A percentile compares a stretch with the other conserved stretches of the same genome.
These are phyloP conservation scores for Phlyctochytrium arcticum DNA, from an alignment of 192 early-diverging fungal species.

Conservation along the genomic window DNA sequence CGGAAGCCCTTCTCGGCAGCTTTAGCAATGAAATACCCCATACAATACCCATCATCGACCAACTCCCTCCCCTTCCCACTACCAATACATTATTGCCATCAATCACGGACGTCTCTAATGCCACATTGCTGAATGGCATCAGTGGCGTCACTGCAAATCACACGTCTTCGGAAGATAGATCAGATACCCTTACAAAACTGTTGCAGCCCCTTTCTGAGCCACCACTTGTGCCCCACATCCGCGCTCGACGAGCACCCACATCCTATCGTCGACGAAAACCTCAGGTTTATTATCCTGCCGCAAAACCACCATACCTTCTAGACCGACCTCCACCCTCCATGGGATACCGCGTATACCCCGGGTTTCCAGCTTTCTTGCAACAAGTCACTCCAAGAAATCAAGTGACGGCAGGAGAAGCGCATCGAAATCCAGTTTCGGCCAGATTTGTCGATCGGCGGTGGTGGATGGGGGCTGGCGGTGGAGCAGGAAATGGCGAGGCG, in stretches of 20 bases:
- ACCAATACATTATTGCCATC: too few species aligned
- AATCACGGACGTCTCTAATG: background rate
- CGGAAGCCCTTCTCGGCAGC: background rate
- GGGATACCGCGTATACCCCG: background rate
- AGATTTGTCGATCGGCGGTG: slow-evolving; percentile 11
- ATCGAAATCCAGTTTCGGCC: slow-evolving; percentile 13
- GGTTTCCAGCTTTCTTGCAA: slow-evolving; percentile 18
- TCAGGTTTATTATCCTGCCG: slow-evolving; percentile 8
- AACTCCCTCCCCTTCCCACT: background rate
- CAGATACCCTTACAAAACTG: slow-evolving; percentile 1
- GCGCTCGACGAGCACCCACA: slow-evolving; percentile 14
- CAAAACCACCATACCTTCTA: slow-evolving; percentile 14
- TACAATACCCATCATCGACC: background rate
- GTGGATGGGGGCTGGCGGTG: slow-evolving; percentile 6
- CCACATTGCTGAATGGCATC: background rate
- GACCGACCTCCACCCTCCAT: slow-evolving; percentile 1
- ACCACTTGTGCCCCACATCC: slow-evolving; percentile 16
- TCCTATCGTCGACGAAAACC: slow-evolving; percentile 13
- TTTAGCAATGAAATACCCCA: background rate
- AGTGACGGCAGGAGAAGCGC: slow-evolving; percentile 13
- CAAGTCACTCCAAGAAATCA: slow-evolving; percentile 18
- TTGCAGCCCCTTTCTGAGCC: slow-evolving; percentile 10
- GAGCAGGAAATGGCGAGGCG: background rate
- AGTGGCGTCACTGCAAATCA: background rate
- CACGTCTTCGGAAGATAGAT: background rate